Evolutionary conservation across 805 yeast species (phyloP).

Genomic region (Saccharomyces paradoxus): DNA sequence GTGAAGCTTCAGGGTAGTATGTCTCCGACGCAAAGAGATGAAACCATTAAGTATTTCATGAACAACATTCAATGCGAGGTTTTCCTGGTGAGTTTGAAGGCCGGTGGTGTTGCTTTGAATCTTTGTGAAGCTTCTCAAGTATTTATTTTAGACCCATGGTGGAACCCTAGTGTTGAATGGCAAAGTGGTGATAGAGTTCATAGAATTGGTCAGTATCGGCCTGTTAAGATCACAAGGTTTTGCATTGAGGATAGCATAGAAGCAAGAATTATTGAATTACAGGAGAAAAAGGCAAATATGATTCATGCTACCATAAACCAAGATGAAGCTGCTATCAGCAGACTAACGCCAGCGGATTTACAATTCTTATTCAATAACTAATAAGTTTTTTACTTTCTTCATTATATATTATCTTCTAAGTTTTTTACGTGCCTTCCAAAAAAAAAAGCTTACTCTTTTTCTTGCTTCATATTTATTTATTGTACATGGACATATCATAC

Average conservation of each 20-base stretch:
- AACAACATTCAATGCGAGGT: conserved; percentile 88
- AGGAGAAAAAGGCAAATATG: conserved; percentile 97
- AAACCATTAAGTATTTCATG: conserved; percentile 85
- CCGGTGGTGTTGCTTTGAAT: conserved; percentile 97
- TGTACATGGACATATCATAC: background rate
- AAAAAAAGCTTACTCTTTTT: background rate
- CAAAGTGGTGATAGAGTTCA: conserved; percentile 98
- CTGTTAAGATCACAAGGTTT: conserved; percentile 84
- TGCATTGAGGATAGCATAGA: conserved; percentile 96
- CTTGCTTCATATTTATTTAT: background rate
- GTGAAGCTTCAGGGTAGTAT: conserved; percentile 93
- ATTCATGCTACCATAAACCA: conserved; percentile 91
- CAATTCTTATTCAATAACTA: conserved; percentile 88
- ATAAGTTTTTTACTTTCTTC: background rate
- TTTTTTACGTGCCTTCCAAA: background rate
- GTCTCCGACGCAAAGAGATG: conserved; percentile 93
- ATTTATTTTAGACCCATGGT: conserved; percentile 95
- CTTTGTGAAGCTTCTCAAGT: conserved; percentile 96
- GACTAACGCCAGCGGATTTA: conserved; percentile 87
- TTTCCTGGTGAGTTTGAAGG: conserved; percentile 87
- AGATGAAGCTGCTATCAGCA: conserved; percentile 82
- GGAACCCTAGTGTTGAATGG: conserved; percentile 99
- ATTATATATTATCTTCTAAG: background rate
- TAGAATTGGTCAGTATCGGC: conserved; percentile 92
- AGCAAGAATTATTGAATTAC: conserved; percentile 88